These are phyloP conservation scores for Tricholoma furcatifolium DNA, from an alignment of 768 basidiomycete genomes.

Conservation along the genomic window DNA sequence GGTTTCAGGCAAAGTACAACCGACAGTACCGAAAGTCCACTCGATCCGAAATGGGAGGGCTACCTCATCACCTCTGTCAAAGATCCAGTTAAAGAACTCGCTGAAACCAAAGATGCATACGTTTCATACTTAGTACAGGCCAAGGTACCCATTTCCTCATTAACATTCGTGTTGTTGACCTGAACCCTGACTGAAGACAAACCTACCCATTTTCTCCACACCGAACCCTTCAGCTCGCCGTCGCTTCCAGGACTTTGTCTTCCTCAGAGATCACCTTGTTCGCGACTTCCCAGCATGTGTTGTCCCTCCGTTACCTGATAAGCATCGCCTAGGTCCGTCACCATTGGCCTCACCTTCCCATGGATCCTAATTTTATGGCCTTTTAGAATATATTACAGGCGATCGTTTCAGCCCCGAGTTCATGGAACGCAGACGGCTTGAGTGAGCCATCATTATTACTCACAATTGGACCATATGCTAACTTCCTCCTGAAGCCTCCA, in stretches of 20 bases:
- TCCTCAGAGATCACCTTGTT: conserved; percentile 82
- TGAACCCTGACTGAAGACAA: conserved; percentile 58
- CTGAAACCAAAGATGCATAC: conserved; percentile 96
- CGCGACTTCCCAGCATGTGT: conserved; percentile 97
- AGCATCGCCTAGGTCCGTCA: conserved; percentile 89
- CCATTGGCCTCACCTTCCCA: conserved; percentile 3
- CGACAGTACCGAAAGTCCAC: conserved; percentile 70
- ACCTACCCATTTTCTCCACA: conserved; percentile 81
- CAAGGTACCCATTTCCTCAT: conserved; percentile 52
- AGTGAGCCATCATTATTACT: conserved; percentile 50
- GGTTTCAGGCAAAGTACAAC: conserved; percentile 82
- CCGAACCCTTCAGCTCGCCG: conserved; percentile 75
- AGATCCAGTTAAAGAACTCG: conserved; percentile 93
- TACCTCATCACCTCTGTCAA: conserved; percentile 79
- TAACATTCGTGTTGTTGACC: neutral
- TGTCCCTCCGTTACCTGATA: conserved; percentile 95
- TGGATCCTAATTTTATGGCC: conserved; percentile 2
- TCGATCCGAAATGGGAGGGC: conserved; percentile 90
- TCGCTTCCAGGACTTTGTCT: conserved; percentile 96
- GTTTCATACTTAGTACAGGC: conserved; percentile 91
- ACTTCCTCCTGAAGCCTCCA: conserved; percentile 60
- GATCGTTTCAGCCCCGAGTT: conserved; percentile 98
- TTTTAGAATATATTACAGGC: conserved; percentile 91
- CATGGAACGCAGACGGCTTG: conserved; percentile 86
- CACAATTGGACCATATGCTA: neutral